A percentile compares a stretch with the other conserved stretches of the same genome.
Conservation (phyloP, 1,284 basidiomycete genomes). For the Athelia psychrophila region DNA sequence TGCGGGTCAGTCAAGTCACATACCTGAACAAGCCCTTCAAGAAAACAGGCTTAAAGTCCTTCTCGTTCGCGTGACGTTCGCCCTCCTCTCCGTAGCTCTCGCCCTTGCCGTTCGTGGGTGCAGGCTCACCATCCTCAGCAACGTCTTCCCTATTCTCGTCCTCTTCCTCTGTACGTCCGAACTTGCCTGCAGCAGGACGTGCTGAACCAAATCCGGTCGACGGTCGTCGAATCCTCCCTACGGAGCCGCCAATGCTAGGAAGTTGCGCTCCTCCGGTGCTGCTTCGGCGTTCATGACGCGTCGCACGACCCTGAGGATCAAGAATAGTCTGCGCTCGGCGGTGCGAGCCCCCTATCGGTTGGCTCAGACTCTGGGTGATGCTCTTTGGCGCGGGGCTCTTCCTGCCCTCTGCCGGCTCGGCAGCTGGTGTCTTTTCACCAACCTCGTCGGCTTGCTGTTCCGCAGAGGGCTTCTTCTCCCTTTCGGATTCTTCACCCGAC, state of each 20-base stretch:
- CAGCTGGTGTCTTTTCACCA: conserved; percentile 13
- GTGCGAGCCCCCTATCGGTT: conserved; percentile 52
- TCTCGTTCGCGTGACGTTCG: conserved; percentile 47
- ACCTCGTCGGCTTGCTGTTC: conserved; percentile 24
- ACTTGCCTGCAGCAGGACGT: conserved; percentile 44
- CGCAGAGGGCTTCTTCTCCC: conserved; percentile 11
- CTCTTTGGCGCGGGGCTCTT: conserved; percentile 21
- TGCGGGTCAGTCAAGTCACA: conserved; percentile 23
- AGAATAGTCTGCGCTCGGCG: conserved; percentile 72
- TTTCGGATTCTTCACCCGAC: conserved; percentile 31
- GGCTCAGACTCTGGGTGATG: conserved; percentile 49
- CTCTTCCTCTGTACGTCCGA: conserved; percentile 47
- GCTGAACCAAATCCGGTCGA: conserved; percentile 55
- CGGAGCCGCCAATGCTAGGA: conserved; percentile 44
- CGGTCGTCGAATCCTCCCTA: conserved; percentile 63
- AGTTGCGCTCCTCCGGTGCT: conserved; percentile 67
- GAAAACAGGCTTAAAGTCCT: conserved; percentile 86
- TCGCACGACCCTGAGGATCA: conserved; percentile 57
- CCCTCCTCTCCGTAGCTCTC: conserved; percentile 33
- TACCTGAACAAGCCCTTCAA: conserved; percentile 88
- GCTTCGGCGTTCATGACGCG: conserved; percentile 73
- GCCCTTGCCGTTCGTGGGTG: conserved; percentile 21
- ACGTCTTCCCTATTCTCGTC: conserved; percentile 34
- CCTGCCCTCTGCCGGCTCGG: conserved; percentile 21
- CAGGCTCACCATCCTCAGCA: conserved; percentile 27